Evolutionary conservation across 2,329 filamentous ascomycete genomes (phyloP), one percentile per base, ranked within the genome.

Genomic region (Neurospora sp.): DNA sequence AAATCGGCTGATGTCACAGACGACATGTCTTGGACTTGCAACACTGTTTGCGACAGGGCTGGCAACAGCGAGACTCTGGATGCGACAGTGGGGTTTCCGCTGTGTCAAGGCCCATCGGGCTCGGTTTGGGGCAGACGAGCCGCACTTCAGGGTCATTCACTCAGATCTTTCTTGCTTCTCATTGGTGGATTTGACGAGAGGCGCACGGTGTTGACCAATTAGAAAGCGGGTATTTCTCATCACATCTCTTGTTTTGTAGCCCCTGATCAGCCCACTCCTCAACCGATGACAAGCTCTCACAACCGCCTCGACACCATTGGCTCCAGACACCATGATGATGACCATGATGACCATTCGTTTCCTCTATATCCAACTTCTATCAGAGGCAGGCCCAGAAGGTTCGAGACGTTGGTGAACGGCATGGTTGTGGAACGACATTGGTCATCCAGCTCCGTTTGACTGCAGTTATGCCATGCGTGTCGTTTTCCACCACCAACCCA

Each of bases 191-290:
- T 73, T 74, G 52, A 71, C 28, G 1, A 33, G 3, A 33, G 1
- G 23, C 52, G 33, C 28, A 17, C 3, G 19, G 4, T 3, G 2
- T 0, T 1, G 62, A 39, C 11, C 73, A 76, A 76, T 76, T 67
- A 70, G 67, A 42, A 38, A 17, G 5, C 10, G n/a, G 38, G 58
- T 71, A 76, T 76, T 75, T 76, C 74, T 69, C 72, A 75, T 74
- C 73, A 68, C 8, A 62, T 68, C 11, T 43, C 7, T 38, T 38
- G 36, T 39, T 66, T 38, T 33, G 68, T n/a, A 68, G 13, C n/a
- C 38, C 52, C 68, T 68, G 68, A 66, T 62, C 52, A 62, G 52
- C 52, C 52, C 52, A 62, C 52, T 62, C 28, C 28, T 62, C 23
- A 15, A 36, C 28, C 6, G 52, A 33, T 62, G 52, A 62, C 52